A percentile compares a stretch with the other conserved stretches of the same genome.
phyloP scores from a whole-genome alignment of 805 yeast genomes.

The Jamesozyma spencerorum region DNA sequence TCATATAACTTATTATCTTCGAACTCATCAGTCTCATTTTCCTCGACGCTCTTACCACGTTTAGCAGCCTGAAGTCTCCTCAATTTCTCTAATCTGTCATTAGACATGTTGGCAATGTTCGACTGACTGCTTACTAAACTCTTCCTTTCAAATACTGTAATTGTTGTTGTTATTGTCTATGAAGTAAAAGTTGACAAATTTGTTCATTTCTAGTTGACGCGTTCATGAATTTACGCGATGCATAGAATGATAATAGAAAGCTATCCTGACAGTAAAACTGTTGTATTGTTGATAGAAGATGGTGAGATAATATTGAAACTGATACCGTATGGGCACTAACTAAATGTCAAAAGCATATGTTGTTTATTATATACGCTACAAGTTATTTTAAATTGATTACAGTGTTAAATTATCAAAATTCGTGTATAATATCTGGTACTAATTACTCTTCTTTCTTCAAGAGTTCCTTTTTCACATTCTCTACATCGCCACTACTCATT shows the following conservation, averaged over 20 bases:
- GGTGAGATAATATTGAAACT: too few species aligned
- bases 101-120: neutral
- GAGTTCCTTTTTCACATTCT: slow-evolving; percentile 17
- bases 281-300: too few species aligned
- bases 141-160: too few species aligned
- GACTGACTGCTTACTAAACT: neutral
- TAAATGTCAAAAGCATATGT: too few species aligned
- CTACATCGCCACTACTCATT: slow-evolving; percentile 43
- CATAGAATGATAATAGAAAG: neutral
- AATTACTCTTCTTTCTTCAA: too few species aligned
- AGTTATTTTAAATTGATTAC: too few species aligned
- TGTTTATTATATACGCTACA: too few species aligned
- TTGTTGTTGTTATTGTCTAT: neutral
- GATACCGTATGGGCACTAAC: too few species aligned
- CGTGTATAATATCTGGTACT: too few species aligned
- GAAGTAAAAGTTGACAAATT: neutral
- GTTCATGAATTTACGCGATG: neutral
- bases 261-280: too few species aligned
- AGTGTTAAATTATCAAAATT: too few species aligned
- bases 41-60: slow-evolving; percentile 10
- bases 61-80: slow-evolving; percentile 53
- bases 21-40: slow-evolving; percentile 25
- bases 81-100: slow-evolving; percentile 45
- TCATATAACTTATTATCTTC: slow-evolving; percentile 60
- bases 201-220: neutral